Evolutionary conservation across 768 basidiomycete species (phyloP).

Genomic region (Tulasnella sp.): DNA sequence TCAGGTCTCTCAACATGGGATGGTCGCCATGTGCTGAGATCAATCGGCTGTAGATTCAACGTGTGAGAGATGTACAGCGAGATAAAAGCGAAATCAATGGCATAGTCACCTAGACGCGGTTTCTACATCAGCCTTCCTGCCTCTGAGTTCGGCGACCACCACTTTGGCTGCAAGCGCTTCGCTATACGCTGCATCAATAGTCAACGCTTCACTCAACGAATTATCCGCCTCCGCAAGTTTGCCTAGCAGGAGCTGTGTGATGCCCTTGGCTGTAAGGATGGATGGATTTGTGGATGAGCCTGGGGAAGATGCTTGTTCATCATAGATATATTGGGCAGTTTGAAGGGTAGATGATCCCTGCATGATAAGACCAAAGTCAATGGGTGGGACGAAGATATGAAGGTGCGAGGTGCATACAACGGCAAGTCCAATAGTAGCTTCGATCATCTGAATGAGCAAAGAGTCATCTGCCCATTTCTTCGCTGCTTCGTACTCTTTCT

Average conservation of each 20-base stretch:
- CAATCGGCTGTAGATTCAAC: slow-evolving; percentile 29
- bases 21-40: slow-evolving; percentile 48
- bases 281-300: slow-evolving; percentile 33
- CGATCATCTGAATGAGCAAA: slow-evolving; percentile 77
- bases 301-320: slow-evolving; percentile 69
- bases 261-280: slow-evolving; percentile 64
- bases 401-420: slow-evolving; percentile 56
- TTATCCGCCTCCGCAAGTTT: slow-evolving; percentile 68
- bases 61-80: slow-evolving; percentile 4
- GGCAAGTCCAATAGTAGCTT: slow-evolving; percentile 66
- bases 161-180: slow-evolving; percentile 60
- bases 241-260: slow-evolving; percentile 65
- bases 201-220: slow-evolving; percentile 63
- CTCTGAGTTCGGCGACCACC: slow-evolving; percentile 50
- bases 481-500: slow-evolving; percentile 71
- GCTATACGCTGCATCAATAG: slow-evolving; percentile 31
- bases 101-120: slow-evolving; percentile 60
- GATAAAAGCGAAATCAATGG: slow-evolving; percentile 22
- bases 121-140: slow-evolving; percentile 48
- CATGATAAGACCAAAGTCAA: neutral
- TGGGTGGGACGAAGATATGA: slow-evolving; percentile 14
- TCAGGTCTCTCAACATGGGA: slow-evolving; percentile 56
- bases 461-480: slow-evolving; percentile 85
- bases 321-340: slow-evolving; percentile 51
- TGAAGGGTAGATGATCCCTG: slow-evolving; percentile 20